Percentiles rank a stretch among this genome's conserved stretches.
Conservation (phyloP, 1,284 basidiomycete species). For the Leccinum variabile region DNA sequence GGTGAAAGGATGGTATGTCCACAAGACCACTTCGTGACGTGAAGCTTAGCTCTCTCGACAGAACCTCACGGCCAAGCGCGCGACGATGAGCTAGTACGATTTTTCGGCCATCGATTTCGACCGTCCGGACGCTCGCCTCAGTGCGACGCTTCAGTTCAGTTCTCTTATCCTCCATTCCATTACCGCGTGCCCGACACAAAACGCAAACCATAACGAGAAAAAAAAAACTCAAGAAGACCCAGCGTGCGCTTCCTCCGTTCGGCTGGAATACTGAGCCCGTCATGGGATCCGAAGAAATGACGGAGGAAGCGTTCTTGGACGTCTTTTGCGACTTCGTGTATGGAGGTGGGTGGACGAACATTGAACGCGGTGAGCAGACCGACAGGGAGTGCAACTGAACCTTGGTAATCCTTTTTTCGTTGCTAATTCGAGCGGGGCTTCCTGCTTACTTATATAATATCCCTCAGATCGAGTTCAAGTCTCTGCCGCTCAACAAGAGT, state of each 20-base stretch:
- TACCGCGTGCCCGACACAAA: constrained; percentile 69
- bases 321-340: constrained; percentile 85
- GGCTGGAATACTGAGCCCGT: constrained; percentile 85
- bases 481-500: constrained; percentile 48
- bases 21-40: background rate
- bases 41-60: constrained; percentile 33
- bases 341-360: constrained; percentile 76
- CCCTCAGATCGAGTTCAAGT: constrained; percentile 82
- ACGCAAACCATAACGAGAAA: constrained; percentile 55
- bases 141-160: constrained; percentile 79
- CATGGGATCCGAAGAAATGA: constrained; percentile 64
- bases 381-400: constrained; percentile 90
- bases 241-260: constrained; percentile 77
- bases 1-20: constrained; percentile 71
- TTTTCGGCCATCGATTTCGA: constrained; percentile 82
- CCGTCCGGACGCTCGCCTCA: constrained; percentile 70
- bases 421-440: background rate
- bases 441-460: constrained; percentile 8
- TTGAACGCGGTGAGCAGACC: constrained; percentile 68
- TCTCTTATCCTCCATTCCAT: constrained; percentile 66
- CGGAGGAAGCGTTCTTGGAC: constrained; percentile 83
- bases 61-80: constrained; percentile 70
- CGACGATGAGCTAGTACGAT: constrained; percentile 84
- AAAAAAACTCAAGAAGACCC: constrained; percentile 79
- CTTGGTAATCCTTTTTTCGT: constrained; percentile 57